Conservation (phyloP, 805 yeast species). For the Ogataea siamensis region DNA sequence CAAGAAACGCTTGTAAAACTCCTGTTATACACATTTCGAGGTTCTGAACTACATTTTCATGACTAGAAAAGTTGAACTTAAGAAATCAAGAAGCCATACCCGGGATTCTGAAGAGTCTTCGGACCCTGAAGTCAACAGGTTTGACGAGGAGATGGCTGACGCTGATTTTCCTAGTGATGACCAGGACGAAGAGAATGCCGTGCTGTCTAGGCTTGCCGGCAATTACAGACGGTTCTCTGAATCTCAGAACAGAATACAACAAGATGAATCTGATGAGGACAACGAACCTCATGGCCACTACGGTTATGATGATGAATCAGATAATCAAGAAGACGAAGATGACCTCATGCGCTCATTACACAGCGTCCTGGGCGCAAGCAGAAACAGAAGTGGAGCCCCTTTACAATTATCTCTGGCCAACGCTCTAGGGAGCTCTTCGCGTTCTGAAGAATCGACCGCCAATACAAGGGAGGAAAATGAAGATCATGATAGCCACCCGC, state of each 20-base stretch:
- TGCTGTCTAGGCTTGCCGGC: slow-evolving; percentile 40
- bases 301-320: slow-evolving; percentile 11
- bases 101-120: slow-evolving; percentile 4
- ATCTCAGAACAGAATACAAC: slow-evolving; percentile 17
- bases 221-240: slow-evolving; percentile 38
- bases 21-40: too few relatives aligned
- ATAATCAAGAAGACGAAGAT: slow-evolving; percentile 18
- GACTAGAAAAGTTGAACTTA: slow-evolving; percentile 7
- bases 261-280: slow-evolving; percentile 10
- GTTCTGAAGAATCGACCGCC: slow-evolving; percentile 3
- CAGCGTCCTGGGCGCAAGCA: slow-evolving; percentile 13
- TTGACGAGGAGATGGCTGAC: slow-evolving; percentile 31
- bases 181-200: slow-evolving; percentile 25
- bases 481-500: slow-evolving; percentile 20
- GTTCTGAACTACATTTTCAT: slow-evolving; percentile 4
- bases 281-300: slow-evolving; percentile 18
- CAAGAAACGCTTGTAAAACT: too few relatives aligned
- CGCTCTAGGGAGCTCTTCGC: slow-evolving; percentile 13
- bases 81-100: slow-evolving; percentile 9
- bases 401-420: slow-evolving; percentile 11
- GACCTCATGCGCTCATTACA: slow-evolving; percentile 20
- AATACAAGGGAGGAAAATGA: slow-evolving; percentile 25
- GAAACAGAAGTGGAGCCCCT: slow-evolving; percentile 5
- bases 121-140: slow-evolving; percentile 21
- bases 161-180: slow-evolving; percentile 25